Conservation (phyloP, 2,329 filamentous ascomycete species). For the Trichothecium roseum region DNA sequence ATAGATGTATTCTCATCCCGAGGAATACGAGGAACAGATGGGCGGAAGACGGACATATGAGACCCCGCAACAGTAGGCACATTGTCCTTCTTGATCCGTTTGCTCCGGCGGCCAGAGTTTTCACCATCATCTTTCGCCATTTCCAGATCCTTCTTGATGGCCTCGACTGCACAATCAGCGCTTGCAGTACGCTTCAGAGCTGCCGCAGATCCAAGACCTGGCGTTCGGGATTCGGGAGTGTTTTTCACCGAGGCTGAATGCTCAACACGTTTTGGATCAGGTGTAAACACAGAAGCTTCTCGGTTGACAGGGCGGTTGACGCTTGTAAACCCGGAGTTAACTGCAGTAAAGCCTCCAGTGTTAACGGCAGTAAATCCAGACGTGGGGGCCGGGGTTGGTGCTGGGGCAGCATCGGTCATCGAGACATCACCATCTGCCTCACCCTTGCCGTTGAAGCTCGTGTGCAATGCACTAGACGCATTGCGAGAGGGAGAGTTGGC, state of each 20-base stretch:
- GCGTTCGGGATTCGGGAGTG: constrained; percentile 53
- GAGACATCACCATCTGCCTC: constrained; percentile 38
- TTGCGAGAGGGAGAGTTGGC: constrained; percentile 58
- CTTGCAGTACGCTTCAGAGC: constrained; percentile 71
- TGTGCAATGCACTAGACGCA: constrained; percentile 42
- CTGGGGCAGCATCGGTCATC: constrained; percentile 34
- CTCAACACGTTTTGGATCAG: constrained; percentile 39
- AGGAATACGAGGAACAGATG: constrained; percentile 58
- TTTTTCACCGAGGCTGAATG: constrained; percentile 52
- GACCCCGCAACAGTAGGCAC: constrained; percentile 87
- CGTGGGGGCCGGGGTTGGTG: constrained; percentile 27
- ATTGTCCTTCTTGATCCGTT: constrained; percentile 72
- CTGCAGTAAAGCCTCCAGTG: constrained; percentile 58
- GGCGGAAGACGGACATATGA: constrained; percentile 90
- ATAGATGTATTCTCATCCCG: constrained; percentile 38
- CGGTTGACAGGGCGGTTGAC: constrained; percentile 44
- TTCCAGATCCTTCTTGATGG: constrained; percentile 34
- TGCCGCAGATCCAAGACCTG: constrained; percentile 41
- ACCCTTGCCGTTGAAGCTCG: constrained; percentile 33
- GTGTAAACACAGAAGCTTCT: constrained; percentile 48
- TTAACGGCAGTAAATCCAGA: constrained; percentile 51
- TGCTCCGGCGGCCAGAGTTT: constrained; percentile 69
- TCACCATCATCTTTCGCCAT: constrained; percentile 50
- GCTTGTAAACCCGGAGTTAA: constrained; percentile 60
- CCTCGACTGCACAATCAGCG: constrained; percentile 38